Conservation (phyloP, 495 filamentous ascomycete genomes). For the Aspergillus egyptiacus region DNA sequence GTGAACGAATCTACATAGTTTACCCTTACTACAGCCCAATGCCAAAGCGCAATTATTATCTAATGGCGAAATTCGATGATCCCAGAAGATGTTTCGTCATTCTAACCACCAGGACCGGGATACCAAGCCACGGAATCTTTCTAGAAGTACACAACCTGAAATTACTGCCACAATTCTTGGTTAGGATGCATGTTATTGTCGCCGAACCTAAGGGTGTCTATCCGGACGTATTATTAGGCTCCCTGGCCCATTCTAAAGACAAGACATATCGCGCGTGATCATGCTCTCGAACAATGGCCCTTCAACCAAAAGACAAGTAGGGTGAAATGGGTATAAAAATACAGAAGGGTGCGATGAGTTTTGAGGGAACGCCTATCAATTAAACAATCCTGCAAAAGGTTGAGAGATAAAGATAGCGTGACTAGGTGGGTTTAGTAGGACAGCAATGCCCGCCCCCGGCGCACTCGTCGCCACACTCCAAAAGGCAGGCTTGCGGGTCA, state of each 20-base stretch:
- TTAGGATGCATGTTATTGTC: no score
- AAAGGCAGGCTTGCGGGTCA: conserved; percentile 60
- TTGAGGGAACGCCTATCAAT: conserved; percentile 5
- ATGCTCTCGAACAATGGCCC: background rate
- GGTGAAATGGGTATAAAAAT: conserved; percentile 5
- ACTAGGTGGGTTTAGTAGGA: conserved; percentile 34
- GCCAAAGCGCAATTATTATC: no score
- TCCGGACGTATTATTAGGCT: conserved; percentile 1
- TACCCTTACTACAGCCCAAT: no score
- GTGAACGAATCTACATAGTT: background rate
- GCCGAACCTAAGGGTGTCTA: no score
- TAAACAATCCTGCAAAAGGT: background rate
- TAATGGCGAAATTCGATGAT: no score
- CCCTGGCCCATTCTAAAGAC: background rate
- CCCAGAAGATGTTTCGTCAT: no score
- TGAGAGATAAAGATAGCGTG: background rate
- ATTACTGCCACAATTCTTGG: no score
- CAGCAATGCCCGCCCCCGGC: conserved; percentile 68
- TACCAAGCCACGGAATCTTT: no score
- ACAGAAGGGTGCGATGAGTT: background rate
- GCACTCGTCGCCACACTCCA: conserved; percentile 85
- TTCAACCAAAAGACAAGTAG: background rate
- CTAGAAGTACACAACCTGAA: no score
- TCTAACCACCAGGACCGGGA: no score
- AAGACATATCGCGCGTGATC: background rate